phyloP scores from a whole-genome alignment of 257 asterid genomes.

The Coffea canephora region DNA sequence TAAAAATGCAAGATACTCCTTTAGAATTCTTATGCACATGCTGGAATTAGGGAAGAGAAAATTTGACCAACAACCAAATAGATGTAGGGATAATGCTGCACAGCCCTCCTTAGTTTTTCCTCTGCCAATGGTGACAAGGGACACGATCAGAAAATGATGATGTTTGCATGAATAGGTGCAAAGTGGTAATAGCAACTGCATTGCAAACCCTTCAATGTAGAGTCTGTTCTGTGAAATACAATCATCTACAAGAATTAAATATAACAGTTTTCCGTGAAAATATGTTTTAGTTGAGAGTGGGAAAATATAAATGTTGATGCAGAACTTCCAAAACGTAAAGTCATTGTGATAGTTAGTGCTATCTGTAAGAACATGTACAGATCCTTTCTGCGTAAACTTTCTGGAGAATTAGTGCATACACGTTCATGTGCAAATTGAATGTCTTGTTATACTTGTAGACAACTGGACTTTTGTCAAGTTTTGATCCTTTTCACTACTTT shows the following conservation, averaged over 20 bases:
- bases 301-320: no score
- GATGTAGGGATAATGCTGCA: background rate
- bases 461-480: background rate
- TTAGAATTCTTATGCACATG: background rate
- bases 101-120: background rate
- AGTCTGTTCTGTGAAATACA: no score
- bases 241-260: no score
- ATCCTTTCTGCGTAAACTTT: background rate
- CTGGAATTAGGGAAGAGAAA: background rate
- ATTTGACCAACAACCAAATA: background rate
- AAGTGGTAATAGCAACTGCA: no score
- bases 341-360: background rate
- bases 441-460: background rate
- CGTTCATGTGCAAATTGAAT: background rate
- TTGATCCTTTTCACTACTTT: background rate
- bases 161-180: no score
- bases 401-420: background rate
- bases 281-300: no score
- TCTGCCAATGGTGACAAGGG: background rate
- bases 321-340: no score
- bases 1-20: background rate
- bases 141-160: background rate
- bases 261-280: no score
- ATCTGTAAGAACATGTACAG: background rate
- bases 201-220: no score